Evolutionary conservation across 441 rosid genomes (phyloP), one percentile per base, ranked within the genome.

Genomic region (Melastoma candidum): DNA sequence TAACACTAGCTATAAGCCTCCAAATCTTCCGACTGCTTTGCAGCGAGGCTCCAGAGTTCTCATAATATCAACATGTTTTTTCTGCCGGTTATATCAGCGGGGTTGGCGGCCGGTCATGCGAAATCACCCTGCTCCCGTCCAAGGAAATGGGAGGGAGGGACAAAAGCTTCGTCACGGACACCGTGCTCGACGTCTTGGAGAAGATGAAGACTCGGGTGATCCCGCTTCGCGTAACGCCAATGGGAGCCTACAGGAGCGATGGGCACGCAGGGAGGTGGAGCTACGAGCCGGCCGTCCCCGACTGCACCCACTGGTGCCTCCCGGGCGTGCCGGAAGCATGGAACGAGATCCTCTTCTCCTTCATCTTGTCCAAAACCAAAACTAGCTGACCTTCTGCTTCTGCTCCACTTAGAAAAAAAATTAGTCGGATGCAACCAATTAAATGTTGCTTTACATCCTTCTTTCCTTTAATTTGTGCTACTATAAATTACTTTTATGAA

Each of bases 251-350:
- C 61, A 71, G 87, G 58, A 67, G 77, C 12, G 90, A 80, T 24
- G 85, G 81, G 3, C 85, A 83, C 54, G 83, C 81, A 0, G 92
- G 87, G 13, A 54, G 51, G 12, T 80, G 87, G 83, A 77, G 83
- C 17, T 81, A 78, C 47, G 75, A 77, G 62, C 83, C 78, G 1
- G 67, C 64, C 1, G 80, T 83, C 47, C 74, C 85, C 24, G 89
- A 79, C 61, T 79, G 85, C 61, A 77, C 80, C 72, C 85, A 78
- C 49, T 80, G 83, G 87, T 83, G 87, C 69, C 74, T 80, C 4
- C 85, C 87, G 5, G 87, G 87, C 13, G 82, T 83, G 10, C 87
- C 92, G 2, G 92, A 80, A 51, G 67, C 41, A 44, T 80, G 87
- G 92, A 80, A 80, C 17, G 80, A 78, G 61, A 54, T 78, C 48